These are phyloP conservation scores for Coemansia sp. DNA, from an alignment of 192 early-diverging fungal genomes.

Conservation along the genomic window DNA sequence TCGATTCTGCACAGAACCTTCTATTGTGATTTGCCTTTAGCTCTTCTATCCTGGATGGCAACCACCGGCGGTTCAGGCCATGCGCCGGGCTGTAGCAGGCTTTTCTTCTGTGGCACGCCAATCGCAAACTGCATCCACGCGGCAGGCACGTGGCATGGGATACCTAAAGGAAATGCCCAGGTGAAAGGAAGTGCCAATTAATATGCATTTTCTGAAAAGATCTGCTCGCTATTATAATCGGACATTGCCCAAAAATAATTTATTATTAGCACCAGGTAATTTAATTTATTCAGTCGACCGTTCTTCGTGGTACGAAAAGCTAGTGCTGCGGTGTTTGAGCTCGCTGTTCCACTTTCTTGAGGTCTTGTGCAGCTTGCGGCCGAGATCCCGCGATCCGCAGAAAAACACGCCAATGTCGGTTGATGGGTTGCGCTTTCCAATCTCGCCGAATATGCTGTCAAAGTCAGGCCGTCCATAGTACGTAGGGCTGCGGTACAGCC, in stretches of 20 bases:
- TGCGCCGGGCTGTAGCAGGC: slow-evolving; percentile 2
- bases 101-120: not conserved
- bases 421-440: slow-evolving; percentile 53
- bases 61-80: not conserved
- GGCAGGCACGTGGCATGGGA: not conserved
- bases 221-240: not conserved
- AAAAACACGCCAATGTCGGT: slow-evolving; percentile 78
- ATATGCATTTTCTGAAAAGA: not conserved
- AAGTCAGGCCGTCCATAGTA: slow-evolving; percentile 85
- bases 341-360: slow-evolving; percentile 34
- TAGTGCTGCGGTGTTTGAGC: slow-evolving; percentile 50
- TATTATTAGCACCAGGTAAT: not conserved
- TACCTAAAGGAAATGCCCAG: not conserved
- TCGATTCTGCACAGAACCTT: slow-evolving; percentile 1
- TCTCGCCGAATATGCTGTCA: slow-evolving; percentile 62
- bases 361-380: slow-evolving; percentile 45
- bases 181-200: not conserved
- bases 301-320: slow-evolving; percentile 65
- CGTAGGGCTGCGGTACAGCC: slow-evolving; percentile 60
- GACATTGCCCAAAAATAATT: not conserved
- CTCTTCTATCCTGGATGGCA: too few species aligned
- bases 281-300: slow-evolving; percentile 20
- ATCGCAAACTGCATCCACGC: too few species aligned
- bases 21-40: slow-evolving; percentile 6
- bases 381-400: slow-evolving; percentile 70